Evolutionary conservation across 2,329 filamentous ascomycete genomes (phyloP), one percentile per base, ranked within the genome.

Genomic region (Coniochaeta sp.): DNA sequence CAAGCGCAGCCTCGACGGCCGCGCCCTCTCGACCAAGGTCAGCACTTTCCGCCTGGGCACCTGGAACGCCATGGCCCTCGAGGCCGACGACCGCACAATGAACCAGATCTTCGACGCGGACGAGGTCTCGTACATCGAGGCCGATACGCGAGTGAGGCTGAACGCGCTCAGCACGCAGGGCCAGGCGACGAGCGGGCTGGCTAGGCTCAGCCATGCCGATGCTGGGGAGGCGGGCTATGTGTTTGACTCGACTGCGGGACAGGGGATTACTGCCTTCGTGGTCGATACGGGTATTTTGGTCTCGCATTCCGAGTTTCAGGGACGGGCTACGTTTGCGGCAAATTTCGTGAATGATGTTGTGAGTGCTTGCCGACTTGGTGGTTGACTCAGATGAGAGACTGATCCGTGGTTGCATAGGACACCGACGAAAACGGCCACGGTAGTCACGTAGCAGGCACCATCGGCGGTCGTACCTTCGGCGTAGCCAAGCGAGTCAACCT

Each of bases 261-360:
- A 77, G 64, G 81, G 80, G n/a, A 81, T 84, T 65, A 86, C 81
- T 24, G 81, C 79, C 31, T 89, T 84, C 69, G 73, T 89, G 26
- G 80, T 89, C 44, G 87, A 89, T 71, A 88, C 86, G 6, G 87
- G 87, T 65, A 83, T 89, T 69, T 74, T 74, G 59, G 73, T 74
- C 40, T 75, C 77, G 6, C 87, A 89, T 71, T 67, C 69, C 50
- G 80, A 85, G 68, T 86, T 82, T 64, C 75, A 80, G 69, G 81
- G 80, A 57, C 81, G 84, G 61, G 84, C 83, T 19, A 75, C 69
- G 11, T 78, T 80, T 61, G 82, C 72, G 19, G 79, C 75, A 67
- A 85, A 84, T 72, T 80, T 81, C 61, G 72, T 83, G 57, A 74
- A 81, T 71, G 64, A 67, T 58, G 69, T 72, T 43, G 75, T 80